Evolutionary conservation across 192 early-diverging fungal species (phyloP).

Genomic region (Coemansia sp.): DNA sequence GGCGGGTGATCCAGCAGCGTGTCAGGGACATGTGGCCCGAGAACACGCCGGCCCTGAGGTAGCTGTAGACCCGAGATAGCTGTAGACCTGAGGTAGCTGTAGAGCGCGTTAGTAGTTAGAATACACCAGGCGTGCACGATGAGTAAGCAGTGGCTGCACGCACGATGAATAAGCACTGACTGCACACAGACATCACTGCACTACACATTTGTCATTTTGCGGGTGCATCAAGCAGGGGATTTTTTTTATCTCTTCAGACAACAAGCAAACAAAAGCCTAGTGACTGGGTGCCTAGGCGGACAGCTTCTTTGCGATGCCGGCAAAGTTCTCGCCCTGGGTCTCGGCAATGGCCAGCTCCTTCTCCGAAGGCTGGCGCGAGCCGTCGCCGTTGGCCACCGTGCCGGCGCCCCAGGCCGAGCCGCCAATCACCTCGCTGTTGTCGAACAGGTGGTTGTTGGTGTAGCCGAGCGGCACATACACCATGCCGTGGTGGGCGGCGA

Average conservation of each 20-base stretch:
- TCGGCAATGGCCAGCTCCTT: constrained; percentile 60
- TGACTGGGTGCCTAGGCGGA: constrained; percentile 9
- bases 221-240: neutral
- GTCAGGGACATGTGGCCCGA: constrained; percentile 42
- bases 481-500: constrained; percentile 74
- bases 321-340: constrained; percentile 59
- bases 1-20: constrained; percentile 23
- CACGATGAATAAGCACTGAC: no score
- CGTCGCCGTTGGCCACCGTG: constrained; percentile 60
- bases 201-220: no score
- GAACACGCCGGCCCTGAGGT: constrained; percentile 29
- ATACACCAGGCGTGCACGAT: no score
- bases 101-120: no score
- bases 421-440: constrained; percentile 61
- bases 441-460: constrained; percentile 43
- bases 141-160: no score
- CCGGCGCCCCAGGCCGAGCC: constrained; percentile 65
- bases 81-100: neutral
- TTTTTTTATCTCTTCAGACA: neutral
- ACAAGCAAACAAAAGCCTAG: neutral
- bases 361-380: constrained; percentile 57
- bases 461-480: constrained; percentile 71
- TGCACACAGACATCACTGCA: no score
- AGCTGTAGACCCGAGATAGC: neutral
- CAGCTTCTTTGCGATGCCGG: constrained; percentile 47